phyloP scores from a whole-genome alignment of 306 rosid species.

The Pyrus pyrifolia region DNA sequence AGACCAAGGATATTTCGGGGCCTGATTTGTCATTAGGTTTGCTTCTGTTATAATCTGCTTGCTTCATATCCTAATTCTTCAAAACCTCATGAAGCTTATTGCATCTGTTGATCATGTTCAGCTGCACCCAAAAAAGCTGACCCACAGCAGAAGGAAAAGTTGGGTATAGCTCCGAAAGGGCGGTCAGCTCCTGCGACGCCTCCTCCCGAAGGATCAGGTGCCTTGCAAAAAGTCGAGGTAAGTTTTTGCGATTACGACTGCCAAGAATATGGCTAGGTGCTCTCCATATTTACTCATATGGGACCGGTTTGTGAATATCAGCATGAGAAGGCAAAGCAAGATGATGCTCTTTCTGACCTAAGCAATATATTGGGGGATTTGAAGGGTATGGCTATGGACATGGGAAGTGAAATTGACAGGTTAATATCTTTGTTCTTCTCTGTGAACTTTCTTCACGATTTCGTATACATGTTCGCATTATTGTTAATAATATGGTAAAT shows the following conservation, averaged over 20 bases:
- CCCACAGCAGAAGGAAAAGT: conserved; percentile 47
- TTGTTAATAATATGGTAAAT: conserved; percentile 13
- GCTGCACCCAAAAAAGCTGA: conserved; percentile 23
- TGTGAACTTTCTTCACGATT: neutral
- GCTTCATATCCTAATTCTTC: neutral
- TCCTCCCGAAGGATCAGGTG: conserved; percentile 39
- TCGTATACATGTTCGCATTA: neutral
- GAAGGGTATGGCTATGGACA: conserved; percentile 79
- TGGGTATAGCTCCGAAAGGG: conserved; percentile 69
- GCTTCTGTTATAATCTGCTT: conserved; percentile 4
- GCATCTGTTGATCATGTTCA: neutral
- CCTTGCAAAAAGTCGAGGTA: conserved; percentile 70
- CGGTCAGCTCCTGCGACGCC: conserved; percentile 47
- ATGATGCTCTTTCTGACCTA: conserved; percentile 67
- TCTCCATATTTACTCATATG: neutral
- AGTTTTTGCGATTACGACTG: neutral
- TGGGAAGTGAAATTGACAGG: conserved; percentile 90
- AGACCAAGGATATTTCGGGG: conserved; percentile 51
- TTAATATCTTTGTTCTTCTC: conserved; percentile 1
- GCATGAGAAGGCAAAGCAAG: conserved; percentile 84
- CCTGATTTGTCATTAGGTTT: conserved; percentile 74
- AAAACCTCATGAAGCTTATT: neutral
- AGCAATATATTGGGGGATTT: conserved; percentile 88
- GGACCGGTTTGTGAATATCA: conserved; percentile 12
- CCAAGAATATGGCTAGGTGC: neutral